Percentiles rank a stretch among this genome's conserved stretches.
phyloP scores from a whole-genome alignment of 371 early-diverging fungal genomes.

The Mortierella sp. region DNA sequence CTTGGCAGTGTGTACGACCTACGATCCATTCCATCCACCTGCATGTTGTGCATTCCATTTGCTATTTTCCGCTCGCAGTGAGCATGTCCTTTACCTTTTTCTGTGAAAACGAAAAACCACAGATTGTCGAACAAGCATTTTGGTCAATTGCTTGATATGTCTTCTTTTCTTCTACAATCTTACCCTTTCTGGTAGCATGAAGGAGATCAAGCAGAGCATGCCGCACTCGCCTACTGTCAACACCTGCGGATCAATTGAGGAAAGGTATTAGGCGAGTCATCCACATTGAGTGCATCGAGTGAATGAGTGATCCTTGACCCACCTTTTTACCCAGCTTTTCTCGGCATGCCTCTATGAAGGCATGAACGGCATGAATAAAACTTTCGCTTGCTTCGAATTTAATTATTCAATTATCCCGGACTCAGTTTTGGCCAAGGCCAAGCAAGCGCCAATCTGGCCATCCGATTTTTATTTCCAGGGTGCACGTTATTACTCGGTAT shows the following conservation, averaged over 20 bases:
- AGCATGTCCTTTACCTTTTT: too few relatives aligned
- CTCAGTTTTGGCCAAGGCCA: not conserved
- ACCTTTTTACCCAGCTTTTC: not conserved
- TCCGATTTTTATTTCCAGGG: constrained; percentile 1
- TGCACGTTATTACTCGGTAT: not conserved
- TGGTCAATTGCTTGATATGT: too few relatives aligned
- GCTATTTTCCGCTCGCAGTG: not conserved
- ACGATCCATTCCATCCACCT: too few relatives aligned
- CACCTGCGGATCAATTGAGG: not conserved
- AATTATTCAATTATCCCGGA: not conserved
- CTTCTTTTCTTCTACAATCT: too few relatives aligned
- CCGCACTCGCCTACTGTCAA: too few relatives aligned
- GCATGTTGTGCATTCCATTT: not conserved
- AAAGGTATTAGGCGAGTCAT: too few relatives aligned
- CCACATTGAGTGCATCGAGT: too few relatives aligned
- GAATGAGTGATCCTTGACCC: too few relatives aligned
- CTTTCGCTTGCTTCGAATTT: too few relatives aligned
- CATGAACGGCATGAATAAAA: not conserved
- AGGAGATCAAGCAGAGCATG: too few relatives aligned
- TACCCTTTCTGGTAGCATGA: too few relatives aligned
- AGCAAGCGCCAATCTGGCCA: not conserved
- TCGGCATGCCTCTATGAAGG: constrained; percentile 6
- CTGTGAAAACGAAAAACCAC: not conserved
- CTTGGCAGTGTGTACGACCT: too few relatives aligned
- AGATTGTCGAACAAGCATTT: not conserved